These are phyloP conservation scores for Macadamia tetraphylla DNA, from an alignment of 164 flowering plant genomes.

Conservation along the genomic window DNA sequence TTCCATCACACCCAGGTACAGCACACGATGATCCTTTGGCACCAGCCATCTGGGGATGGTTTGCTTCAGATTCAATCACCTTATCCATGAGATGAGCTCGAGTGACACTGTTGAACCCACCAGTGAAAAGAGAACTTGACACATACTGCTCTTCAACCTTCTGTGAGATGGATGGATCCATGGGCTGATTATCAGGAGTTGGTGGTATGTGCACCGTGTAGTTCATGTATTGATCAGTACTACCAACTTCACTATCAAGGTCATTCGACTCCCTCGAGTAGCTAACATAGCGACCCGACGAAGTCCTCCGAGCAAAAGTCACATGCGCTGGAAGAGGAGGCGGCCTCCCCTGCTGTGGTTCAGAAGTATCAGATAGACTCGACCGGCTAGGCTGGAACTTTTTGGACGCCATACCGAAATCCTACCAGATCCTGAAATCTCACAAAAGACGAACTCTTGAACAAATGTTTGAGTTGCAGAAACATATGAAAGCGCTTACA, in stretches of 20 bases:
- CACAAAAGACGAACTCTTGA: background rate
- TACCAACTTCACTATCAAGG: slow-evolving; percentile 47
- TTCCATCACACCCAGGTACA: slow-evolving; percentile 47
- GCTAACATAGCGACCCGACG: slow-evolving; percentile 50
- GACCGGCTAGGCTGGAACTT: slow-evolving; percentile 43
- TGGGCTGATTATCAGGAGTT: slow-evolving; percentile 62
- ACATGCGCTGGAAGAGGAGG: slow-evolving; percentile 21
- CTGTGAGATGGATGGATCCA: slow-evolving; percentile 42
- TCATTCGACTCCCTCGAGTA: slow-evolving; percentile 42
- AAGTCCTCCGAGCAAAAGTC: slow-evolving; percentile 45
- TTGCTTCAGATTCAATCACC: slow-evolving; percentile 52
- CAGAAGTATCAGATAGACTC: slow-evolving; percentile 36
- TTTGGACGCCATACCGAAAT: slow-evolving; percentile 41
- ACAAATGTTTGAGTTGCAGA: background rate
- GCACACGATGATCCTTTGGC: slow-evolving; percentile 55
- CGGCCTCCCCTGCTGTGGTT: slow-evolving; percentile 15
- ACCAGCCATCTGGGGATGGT: slow-evolving; percentile 74
- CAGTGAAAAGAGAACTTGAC: slow-evolving; percentile 57
- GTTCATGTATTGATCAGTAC: slow-evolving; percentile 29
- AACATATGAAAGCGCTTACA: background rate
- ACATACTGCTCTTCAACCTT: slow-evolving; percentile 70
- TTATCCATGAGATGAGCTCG: slow-evolving; percentile 69
- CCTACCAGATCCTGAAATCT: background rate
- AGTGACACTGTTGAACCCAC: slow-evolving; percentile 57
- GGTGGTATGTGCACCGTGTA: slow-evolving; percentile 63